These are phyloP conservation scores for Phaffomyces opuntiae DNA, from an alignment of 805 yeast genomes.

Conservation along the genomic window DNA sequence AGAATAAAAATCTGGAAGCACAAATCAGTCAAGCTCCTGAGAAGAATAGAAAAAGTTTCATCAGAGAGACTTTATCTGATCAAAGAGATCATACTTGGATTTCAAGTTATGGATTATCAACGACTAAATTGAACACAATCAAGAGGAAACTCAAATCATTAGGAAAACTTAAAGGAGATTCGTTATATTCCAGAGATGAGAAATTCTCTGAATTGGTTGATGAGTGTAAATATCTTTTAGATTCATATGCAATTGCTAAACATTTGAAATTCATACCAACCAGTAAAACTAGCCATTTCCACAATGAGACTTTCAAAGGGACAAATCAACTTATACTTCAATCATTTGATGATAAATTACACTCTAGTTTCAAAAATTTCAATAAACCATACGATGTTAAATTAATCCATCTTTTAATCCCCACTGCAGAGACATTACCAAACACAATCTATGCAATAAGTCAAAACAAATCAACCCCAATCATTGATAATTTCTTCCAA, in stretches of 20 bases:
- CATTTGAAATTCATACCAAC: too few relatives aligned
- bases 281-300: too few relatives aligned
- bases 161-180: neutral
- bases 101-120: neutral
- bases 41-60: neutral
- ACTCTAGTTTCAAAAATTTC: neutral
- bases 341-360: constrained; percentile 2
- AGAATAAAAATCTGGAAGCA: neutral
- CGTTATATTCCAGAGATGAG: neutral
- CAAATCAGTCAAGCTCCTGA: neutral
- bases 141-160: neutral
- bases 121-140: neutral
- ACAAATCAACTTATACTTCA: neutral
- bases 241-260: too few relatives aligned
- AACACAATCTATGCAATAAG: neutral
- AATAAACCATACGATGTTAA: neutral
- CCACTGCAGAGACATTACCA: constrained; percentile 4
- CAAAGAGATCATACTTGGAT: constrained; percentile 3
- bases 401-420: constrained; percentile 3
- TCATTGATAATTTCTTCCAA: neutral
- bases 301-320: neutral
- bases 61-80: neutral
- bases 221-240: neutral
- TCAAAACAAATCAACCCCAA: neutral
- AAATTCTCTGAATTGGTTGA: neutral